Base-by-base conservation (phyloP, 208 protist species). In the Acanthamoeba sp. region DNA sequence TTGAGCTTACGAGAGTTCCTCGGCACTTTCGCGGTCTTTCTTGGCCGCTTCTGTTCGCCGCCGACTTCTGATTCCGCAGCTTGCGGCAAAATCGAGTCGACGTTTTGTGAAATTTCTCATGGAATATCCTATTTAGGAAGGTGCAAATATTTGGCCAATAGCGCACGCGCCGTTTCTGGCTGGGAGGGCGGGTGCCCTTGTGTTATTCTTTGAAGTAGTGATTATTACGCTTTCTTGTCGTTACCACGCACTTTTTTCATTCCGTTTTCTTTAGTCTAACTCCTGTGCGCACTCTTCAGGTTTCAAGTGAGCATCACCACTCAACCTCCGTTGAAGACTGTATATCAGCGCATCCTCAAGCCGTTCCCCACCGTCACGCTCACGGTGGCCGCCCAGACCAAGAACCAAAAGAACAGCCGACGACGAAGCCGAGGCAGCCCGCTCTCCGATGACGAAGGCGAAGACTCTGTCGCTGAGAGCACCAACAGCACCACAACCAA, bases 291-390 rank as follows among this genome's bases (percentile, higher is more conserved):
- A n/a, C n/a, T n/a, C n/a, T 12, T 9, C 66, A 80, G 69, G 22
- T 80, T 50, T 18, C 69, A 80, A 18, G 14, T 80, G 5, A 80
- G 80, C 48, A 88, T 88, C 42, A 62, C 80, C 2, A 62, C 50
- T 4, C 80, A 88, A 45, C 80, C 80, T 12, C 80, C 80, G 27
- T 27, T 36, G n/a, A 89, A 89, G n/a, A n/a, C n/a, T n/a, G n/a
- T n/a, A n/a, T n/a, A n/a, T n/a, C n/a, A n/a, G n/a, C n/a, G n/a
- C n/a, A n/a, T n/a, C n/a, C n/a, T n/a, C n/a, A n/a, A n/a, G n/a
- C n/a, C n/a, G n/a, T n/a, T n/a, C n/a, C n/a, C n/a, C n/a, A 66
- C 59, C 12, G 80, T 88, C 80, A 62, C 80, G 27, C 45, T 88
- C 50, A 88, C 69, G 0, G 69, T 80, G 69, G 69, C 36, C 22